Percentiles rank a stretch among this genome's conserved stretches.
Evolutionary conservation across 257 asterid genomes (phyloP).

Genomic region (Gentiana macrophylla): DNA sequence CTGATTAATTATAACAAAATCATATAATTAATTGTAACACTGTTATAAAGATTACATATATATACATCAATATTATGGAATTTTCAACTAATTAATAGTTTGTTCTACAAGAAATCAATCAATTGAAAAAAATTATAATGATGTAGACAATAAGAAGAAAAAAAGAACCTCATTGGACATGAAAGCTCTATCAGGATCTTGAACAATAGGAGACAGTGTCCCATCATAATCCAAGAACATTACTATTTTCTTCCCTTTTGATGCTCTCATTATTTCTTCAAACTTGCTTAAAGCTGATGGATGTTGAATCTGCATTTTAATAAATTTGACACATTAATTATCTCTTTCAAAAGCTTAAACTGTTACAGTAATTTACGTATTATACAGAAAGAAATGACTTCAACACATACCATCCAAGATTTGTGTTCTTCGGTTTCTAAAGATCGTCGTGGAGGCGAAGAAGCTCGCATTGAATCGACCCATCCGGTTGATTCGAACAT

Average conservation of each 20-base stretch:
- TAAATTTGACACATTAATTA: too few species aligned
- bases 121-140: background rate
- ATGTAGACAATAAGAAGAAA: background rate
- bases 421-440: slow-evolving; percentile 31
- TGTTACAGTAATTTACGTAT: too few species aligned
- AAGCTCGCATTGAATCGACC: slow-evolving; percentile 66
- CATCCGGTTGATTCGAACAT: slow-evolving; percentile 26
- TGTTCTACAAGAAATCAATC: too few species aligned
- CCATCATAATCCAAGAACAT: slow-evolving; percentile 78
- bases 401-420: slow-evolving; percentile 48
- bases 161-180: slow-evolving; percentile 48
- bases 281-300: slow-evolving; percentile 65
- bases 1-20: slow-evolving; percentile 19
- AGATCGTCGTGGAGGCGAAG: slow-evolving; percentile 54
- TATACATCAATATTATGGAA: too few species aligned
- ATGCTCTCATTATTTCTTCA: slow-evolving; percentile 33
- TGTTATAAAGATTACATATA: too few species aligned
- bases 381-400: too few species aligned
- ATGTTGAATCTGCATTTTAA: slow-evolving; percentile 32
- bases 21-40: too few species aligned
- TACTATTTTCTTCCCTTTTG: slow-evolving; percentile 56
- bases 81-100: too few species aligned
- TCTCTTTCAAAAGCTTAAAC: too few species aligned
- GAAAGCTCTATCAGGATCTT: slow-evolving; percentile 66
- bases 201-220: slow-evolving; percentile 72